phyloP scores from a whole-genome alignment of 495 filamentous ascomycete genomes.

The Tuber brumale region DNA sequence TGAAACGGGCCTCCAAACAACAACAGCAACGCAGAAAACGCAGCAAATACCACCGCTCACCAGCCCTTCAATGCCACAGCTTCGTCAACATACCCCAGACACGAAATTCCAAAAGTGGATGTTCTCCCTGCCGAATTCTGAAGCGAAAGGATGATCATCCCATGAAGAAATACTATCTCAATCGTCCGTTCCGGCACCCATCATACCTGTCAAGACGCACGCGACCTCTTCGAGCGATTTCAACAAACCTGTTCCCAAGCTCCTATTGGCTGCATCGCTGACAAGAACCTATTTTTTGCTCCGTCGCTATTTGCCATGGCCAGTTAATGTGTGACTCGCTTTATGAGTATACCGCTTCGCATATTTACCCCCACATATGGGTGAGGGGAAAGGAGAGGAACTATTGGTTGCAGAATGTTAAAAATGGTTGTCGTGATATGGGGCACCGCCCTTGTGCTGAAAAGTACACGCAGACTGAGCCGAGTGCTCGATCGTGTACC shows the following conservation, averaged over 20 bases:
- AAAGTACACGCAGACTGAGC: neutral
- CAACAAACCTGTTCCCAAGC: conserved; percentile 12
- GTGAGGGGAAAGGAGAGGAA: conserved; percentile 11
- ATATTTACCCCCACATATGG: conserved; percentile 19
- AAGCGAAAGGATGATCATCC: conserved; percentile 33
- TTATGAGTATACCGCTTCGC: conserved; percentile 10
- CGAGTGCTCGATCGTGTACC: neutral
- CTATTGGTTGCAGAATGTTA: conserved; percentile 18
- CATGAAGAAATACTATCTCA: conserved; percentile 17
- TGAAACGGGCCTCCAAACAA: conserved; percentile 37
- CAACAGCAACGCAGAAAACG: conserved; percentile 22
- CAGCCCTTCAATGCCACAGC: conserved; percentile 13
- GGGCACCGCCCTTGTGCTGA: neutral
- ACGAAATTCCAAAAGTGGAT: conserved; percentile 32
- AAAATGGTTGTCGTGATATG: neutral
- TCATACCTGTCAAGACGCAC: conserved; percentile 35
- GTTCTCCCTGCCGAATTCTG: conserved; percentile 33
- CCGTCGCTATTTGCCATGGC: conserved; percentile 17
- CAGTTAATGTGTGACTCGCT: conserved; percentile 13
- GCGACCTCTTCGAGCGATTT: conserved; percentile 30
- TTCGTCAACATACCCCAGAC: conserved; percentile 12
- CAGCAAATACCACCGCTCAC: conserved; percentile 27
- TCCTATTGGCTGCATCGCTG: conserved; percentile 28
- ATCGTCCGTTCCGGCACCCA: conserved; percentile 23
- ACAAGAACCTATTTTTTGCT: conserved; percentile 25